Base-by-base conservation (phyloP, 2,329 filamentous ascomycete genomes). In the Pseudodiploospora longispora region DNA sequence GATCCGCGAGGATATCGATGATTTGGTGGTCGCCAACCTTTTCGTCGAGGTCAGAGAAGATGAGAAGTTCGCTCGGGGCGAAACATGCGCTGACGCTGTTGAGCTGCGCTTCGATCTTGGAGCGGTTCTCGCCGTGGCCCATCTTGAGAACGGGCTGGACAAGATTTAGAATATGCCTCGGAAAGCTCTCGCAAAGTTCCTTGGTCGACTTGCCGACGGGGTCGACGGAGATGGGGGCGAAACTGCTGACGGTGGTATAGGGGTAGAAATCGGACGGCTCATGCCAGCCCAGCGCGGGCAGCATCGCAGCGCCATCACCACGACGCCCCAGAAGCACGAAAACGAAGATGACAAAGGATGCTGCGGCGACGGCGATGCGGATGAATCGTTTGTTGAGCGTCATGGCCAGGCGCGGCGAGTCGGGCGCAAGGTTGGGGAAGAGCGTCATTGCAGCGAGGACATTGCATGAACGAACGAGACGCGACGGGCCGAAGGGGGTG, bases 1-100 rank as follows among this genome's bases (percentile, higher is more conserved):
- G 56, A 42, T 67, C 62, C 12, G 63, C 61, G 12, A 76, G 64
- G 12, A 74, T 60, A 47, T 76, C 70, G 44, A 72, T 59, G 7
- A 67, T 62, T 4, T 58, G 53, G 41, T 68, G 65, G n/a, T 65
- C 67, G 40, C 63, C 59, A 12, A 75, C 57, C 6, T 59, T 57
- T 42, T 73, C 67, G 38, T 69, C 69, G 9, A 71, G 63, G 52
- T 78, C 74, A 43, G 74, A 76, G 52, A 74, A 70, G 51, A 78
- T 60, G 40, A 75, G 62, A 10, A 75, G 57, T 10, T 65, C 60
- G 36, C 50, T 55, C 3, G 62, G 57, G 6, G 48, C 50, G 28
- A 76, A 71, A 56, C 70, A 78, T 19, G 72, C 70, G 38, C 75
- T 76, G 31, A 74, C 70, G 50, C 69, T 76, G 36, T 66, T 58